Conservation (phyloP, 257 asterid genomes). For the Lavandula angustifolia region DNA sequence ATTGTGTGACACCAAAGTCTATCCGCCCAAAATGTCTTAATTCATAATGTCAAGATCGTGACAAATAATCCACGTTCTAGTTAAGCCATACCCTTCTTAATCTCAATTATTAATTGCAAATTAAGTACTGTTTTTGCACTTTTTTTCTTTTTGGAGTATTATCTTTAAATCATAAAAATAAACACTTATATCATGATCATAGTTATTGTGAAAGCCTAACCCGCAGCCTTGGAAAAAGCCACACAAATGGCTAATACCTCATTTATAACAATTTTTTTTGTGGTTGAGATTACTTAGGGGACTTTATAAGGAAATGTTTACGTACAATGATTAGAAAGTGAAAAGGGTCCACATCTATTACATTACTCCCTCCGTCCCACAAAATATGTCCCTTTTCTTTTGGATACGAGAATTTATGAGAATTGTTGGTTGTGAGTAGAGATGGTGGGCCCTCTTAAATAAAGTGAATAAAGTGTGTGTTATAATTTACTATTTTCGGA, state of each 20-base stretch:
- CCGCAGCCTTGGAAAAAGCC: background rate
- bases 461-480: too few species aligned
- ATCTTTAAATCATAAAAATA: background rate
- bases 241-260: background rate
- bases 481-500: too few species aligned
- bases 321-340: too few species aligned
- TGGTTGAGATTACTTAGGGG: background rate
- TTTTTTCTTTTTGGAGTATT: background rate
- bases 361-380: too few species aligned
- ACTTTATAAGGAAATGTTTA: too few species aligned
- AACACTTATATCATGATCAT: background rate
- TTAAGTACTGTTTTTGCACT: background rate
- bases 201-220: constrained; percentile 10
- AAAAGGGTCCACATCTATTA: too few species aligned
- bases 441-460: too few species aligned
- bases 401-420: too few species aligned
- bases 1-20: too few species aligned
- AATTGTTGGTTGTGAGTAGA: too few species aligned
- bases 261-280: background rate
- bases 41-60: constrained; percentile 26
- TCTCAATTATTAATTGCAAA: background rate
- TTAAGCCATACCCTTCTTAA: background rate
- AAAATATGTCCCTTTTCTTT: too few species aligned
- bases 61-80: constrained; percentile 15
- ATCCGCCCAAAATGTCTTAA: constrained; percentile 32